A percentile compares a stretch with the other conserved stretches of the same genome.
Conservation (phyloP, 1,284 basidiomycete species). For the Sparassis latifolia region DNA sequence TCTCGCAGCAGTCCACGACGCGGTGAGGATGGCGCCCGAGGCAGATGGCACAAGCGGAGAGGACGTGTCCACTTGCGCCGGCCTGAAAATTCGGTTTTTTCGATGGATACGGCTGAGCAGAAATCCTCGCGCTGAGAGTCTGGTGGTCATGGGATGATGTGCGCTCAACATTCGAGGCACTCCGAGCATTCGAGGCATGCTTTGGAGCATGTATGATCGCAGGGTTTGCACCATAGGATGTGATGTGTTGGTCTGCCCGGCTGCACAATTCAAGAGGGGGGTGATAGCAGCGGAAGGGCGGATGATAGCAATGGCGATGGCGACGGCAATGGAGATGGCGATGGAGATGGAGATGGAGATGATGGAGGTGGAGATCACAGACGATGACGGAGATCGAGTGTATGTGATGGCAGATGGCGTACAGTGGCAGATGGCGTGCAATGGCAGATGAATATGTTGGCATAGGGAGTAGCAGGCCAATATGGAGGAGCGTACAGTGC, state of each 20-base stretch:
- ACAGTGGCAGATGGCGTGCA: background rate
- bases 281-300: background rate
- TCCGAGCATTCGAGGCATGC: background rate
- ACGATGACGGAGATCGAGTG: background rate
- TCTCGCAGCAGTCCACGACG: constrained; percentile 9
- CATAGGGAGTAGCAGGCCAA: background rate
- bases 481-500: background rate
- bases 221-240: background rate
- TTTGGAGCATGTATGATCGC: background rate
- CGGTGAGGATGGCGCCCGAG: constrained; percentile 15
- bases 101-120: background rate
- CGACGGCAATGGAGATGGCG: too few species aligned
- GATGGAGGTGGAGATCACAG: background rate
- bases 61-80: constrained; percentile 1
- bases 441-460: background rate
- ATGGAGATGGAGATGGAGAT: too few species aligned
- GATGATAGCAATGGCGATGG: too few species aligned
- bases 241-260: background rate
- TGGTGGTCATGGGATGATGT: background rate
- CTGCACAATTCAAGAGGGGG: background rate
- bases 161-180: background rate
- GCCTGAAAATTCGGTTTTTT: constrained; percentile 2
- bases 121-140: background rate
- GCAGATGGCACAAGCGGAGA: constrained; percentile 19
- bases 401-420: background rate